Conservation (phyloP, 345 rosid species). For the Nephelium lappaceum region DNA sequence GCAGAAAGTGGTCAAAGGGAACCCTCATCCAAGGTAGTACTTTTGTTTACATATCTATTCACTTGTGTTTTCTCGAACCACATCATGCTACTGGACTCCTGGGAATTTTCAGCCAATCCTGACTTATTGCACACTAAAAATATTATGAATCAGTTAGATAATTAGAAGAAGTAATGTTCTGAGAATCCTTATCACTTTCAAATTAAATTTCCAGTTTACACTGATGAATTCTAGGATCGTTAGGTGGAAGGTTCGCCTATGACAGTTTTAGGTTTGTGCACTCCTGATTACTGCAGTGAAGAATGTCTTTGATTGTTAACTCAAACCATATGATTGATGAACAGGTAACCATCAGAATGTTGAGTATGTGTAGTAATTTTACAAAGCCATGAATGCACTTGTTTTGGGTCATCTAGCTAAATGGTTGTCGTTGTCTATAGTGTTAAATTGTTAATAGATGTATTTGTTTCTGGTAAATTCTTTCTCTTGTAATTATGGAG, state of each 20-base stretch:
- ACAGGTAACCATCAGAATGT: neutral
- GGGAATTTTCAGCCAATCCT: neutral
- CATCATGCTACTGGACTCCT: conserved; percentile 11
- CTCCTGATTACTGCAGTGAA: neutral
- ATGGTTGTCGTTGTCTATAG: neutral
- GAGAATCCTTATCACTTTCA: neutral
- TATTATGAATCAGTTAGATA: neutral
- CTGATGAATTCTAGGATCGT: conserved; percentile 1
- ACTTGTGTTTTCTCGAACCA: conserved; percentile 18
- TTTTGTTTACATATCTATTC: conserved; percentile 15
- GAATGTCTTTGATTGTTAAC: conserved; percentile 5
- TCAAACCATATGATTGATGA: neutral
- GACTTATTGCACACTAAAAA: neutral
- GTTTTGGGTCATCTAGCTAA: neutral
- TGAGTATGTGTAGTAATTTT: neutral
- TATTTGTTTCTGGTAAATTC: neutral
- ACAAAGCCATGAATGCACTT: neutral
- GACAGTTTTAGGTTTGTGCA: neutral
- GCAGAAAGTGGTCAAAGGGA: conserved; percentile 99
- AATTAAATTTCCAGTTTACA: neutral
- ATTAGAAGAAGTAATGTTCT: neutral
- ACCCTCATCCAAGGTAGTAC: conserved; percentile 83
- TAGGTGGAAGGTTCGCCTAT: conserved; percentile 1
- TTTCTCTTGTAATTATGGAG: neutral
- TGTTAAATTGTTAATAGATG: neutral